Conservation (phyloP, 192 early-diverging fungal genomes). For the Neocallimastix lanati region DNA sequence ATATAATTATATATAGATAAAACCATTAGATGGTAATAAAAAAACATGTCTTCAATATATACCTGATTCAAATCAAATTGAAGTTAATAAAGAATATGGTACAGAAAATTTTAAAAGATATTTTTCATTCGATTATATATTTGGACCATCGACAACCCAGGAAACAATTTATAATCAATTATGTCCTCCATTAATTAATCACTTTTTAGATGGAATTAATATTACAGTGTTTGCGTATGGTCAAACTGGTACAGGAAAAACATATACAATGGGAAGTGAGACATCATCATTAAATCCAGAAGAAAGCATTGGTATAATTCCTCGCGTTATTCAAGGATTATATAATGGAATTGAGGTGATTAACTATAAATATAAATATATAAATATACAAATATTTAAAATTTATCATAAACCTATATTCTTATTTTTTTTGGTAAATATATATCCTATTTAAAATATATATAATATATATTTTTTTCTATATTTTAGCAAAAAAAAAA, state of each 20-base stretch:
- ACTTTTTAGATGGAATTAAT: not conserved
- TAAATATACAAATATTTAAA: too few species aligned
- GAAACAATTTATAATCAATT: not conserved
- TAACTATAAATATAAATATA: not conserved
- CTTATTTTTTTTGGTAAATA: too few species aligned
- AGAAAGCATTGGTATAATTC: conserved; percentile 24
- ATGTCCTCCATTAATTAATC: not conserved
- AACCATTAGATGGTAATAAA: not conserved
- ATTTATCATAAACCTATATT: too few species aligned
- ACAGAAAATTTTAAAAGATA: conserved; percentile 7
- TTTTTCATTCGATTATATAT: conserved; percentile 3
- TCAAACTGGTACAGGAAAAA: conserved; percentile 31
- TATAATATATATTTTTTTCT: too few species aligned
- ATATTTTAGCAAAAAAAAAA: conserved; percentile 2
- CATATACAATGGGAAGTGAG: conserved; percentile 30
- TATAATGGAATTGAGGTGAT: conserved; percentile 12
- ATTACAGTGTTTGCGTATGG: conserved; percentile 5
- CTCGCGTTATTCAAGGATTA: conserved; percentile 18
- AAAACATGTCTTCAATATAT: not conserved
- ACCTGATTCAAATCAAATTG: not conserved
- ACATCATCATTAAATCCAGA: conserved; percentile 1
- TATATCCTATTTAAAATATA: too few species aligned
- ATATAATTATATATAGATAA: not conserved
- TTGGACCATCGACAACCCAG: not conserved
- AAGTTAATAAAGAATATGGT: conserved; percentile 5